Evolutionary conservation across 139 green algal species (phyloP), one percentile per base, ranked within the genome.

Genomic region (Dunaliella primolecta): DNA sequence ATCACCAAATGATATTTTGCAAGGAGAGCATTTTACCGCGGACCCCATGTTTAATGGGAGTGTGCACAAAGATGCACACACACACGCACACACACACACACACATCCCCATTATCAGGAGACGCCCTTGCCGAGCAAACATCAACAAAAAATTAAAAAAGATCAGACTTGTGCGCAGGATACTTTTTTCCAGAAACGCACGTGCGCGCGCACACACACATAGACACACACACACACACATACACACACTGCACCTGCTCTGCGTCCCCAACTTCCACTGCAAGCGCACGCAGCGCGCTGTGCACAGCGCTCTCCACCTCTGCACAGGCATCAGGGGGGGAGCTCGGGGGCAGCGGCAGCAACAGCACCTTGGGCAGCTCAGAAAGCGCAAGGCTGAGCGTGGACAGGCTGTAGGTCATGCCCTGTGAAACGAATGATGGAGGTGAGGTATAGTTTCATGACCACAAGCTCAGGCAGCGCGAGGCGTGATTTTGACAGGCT

Each of bases 361-460:
- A 80, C 34, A 88, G 80, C 3, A 71, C 80, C 35, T 57, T 64
- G 1, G 84, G 84, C 38, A 88, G 84, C 84, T 88, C 84, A 35
- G 83, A 77, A 32, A 88, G 84, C n/a, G 84, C 80, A 70, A 88
- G 71, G 80, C 84, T 88, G 80, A 88, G 84, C 1, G 84, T 80
- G 24, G 84, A 88, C 80, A 88, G 80, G 36, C 79, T 78, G 38
- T 88, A 88, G 25, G 84, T 80, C 0, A 74, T 34, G 75, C 75
- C 75, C 46, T 64, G 46, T 64, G 46, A 64, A 64, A n/a, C n/a
- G n/a, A n/a, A n/a, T n/a, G n/a, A n/a, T n/a, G n/a, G n/a, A n/a
- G n/a, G n/a, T n/a, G n/a, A n/a, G n/a, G n/a, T n/a, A n/a, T n/a
- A n/a, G n/a, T n/a, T n/a, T n/a, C n/a, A n/a, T n/a, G n/a, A n/a